These are phyloP conservation scores for Holtermanniella nyarrowii DNA, from an alignment of 768 basidiomycete species.

Conservation along the genomic window DNA sequence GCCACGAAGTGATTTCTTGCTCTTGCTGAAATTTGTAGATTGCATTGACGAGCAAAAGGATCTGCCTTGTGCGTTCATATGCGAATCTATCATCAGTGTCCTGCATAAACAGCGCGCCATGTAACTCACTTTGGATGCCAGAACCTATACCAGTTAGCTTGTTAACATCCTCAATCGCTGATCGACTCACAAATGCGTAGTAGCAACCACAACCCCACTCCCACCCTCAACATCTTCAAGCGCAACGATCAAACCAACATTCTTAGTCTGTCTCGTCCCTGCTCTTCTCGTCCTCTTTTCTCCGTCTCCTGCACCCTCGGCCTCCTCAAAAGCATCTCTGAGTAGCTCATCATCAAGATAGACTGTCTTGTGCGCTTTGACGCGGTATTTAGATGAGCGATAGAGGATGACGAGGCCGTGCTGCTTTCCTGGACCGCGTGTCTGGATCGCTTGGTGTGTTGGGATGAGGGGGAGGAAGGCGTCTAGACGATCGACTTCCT, in stretches of 20 bases:
- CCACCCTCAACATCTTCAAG: constrained; percentile 45
- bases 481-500: constrained; percentile 82
- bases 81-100: constrained; percentile 47
- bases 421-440: constrained; percentile 61
- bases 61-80: constrained; percentile 78
- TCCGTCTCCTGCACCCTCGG: constrained; percentile 45
- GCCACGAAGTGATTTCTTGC: constrained; percentile 51
- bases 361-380: constrained; percentile 48
- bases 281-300: constrained; percentile 41
- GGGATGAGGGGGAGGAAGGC: constrained; percentile 61
- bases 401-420: constrained; percentile 82
- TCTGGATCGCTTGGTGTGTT: constrained; percentile 55
- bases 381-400: constrained; percentile 48
- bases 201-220: constrained; percentile 63
- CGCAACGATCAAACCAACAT: constrained; percentile 67
- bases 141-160: constrained; percentile 45
- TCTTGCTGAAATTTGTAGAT: constrained; percentile 50
- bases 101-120: background rate
- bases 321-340: constrained; percentile 45
- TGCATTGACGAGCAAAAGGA: constrained; percentile 61
- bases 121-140: constrained; percentile 75
- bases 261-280: constrained; percentile 43
- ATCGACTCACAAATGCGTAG: constrained; percentile 63
- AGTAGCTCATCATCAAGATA: constrained; percentile 55
- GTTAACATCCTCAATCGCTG: background rate